These are phyloP conservation scores for Zostera marina DNA, from an alignment of 116 monocot species.

Conservation along the genomic window DNA sequence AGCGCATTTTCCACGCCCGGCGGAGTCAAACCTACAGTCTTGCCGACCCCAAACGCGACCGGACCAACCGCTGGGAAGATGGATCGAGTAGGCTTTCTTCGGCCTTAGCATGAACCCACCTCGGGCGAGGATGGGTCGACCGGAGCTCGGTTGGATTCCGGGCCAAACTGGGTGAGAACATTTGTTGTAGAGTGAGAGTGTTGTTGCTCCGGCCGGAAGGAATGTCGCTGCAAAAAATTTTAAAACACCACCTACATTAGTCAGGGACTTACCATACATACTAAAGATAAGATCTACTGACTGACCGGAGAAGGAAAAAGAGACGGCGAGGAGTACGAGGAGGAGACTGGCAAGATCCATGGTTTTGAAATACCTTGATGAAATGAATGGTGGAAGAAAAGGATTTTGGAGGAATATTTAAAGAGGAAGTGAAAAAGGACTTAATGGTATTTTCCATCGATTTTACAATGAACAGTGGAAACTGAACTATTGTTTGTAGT, in stretches of 20 bases:
- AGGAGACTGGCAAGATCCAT: not conserved
- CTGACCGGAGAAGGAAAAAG: not conserved
- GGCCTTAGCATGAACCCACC: constrained; percentile 57
- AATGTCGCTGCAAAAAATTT: constrained; percentile 2
- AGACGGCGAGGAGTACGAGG: not conserved
- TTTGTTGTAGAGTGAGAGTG: constrained; percentile 54
- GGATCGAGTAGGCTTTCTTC: constrained; percentile 55
- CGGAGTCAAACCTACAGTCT: constrained; percentile 50
- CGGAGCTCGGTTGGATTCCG: constrained; percentile 64
- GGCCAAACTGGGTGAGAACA: constrained; percentile 65
- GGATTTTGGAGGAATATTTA: no score
- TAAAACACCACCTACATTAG: not conserved
- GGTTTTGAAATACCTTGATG: not conserved
- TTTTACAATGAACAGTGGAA: no score
- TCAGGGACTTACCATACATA: no score
- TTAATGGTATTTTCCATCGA: no score
- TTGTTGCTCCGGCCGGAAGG: constrained; percentile 14
- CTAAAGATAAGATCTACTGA: no score
- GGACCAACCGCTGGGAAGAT: constrained; percentile 54
- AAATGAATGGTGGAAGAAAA: no score
- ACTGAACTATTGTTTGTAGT: no score
- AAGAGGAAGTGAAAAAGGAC: no score
- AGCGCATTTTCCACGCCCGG: constrained; percentile 46
- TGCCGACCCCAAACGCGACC: constrained; percentile 76
- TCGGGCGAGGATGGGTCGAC: constrained; percentile 39